Evolutionary conservation across 257 asterid genomes (phyloP).

Genomic region (Solanum corneliomulleri): DNA sequence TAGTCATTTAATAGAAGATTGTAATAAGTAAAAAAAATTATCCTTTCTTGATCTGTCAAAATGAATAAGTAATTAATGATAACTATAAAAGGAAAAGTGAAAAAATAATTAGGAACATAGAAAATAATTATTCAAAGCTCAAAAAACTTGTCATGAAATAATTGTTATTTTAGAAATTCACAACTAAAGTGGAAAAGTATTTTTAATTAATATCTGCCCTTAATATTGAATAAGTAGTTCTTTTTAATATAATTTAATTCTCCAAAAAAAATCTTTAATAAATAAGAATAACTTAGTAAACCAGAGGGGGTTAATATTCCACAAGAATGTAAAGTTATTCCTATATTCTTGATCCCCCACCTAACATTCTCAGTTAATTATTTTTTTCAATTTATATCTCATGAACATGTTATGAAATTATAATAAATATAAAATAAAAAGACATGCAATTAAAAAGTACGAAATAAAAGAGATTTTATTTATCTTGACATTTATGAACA

Average conservation of each 20-base stretch:
- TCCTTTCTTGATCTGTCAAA: too few relatives aligned
- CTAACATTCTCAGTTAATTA: too few relatives aligned
- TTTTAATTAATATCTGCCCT: neutral
- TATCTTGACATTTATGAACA: neutral
- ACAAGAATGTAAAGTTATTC: neutral
- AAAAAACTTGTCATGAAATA: neutral
- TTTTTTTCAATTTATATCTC: too few relatives aligned
- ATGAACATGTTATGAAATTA: too few relatives aligned
- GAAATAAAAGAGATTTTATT: too few relatives aligned
- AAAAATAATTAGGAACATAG: fast-evolving
- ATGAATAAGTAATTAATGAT: too few relatives aligned
- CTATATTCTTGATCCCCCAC: neutral
- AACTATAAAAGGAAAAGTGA: too few relatives aligned
- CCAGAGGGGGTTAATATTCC: neutral
- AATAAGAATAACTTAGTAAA: too few relatives aligned
- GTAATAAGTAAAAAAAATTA: too few relatives aligned
- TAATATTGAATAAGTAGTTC: neutral
- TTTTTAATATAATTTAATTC: neutral
- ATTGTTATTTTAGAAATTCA: neutral
- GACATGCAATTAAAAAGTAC: too few relatives aligned
- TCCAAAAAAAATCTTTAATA: neutral
- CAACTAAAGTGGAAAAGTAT: neutral
- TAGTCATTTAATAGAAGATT: too few relatives aligned
- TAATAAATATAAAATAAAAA: too few relatives aligned
- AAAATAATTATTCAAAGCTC: neutral